Evolutionary conservation across 2,329 filamentous ascomycete genomes (phyloP), one percentile per base, ranked within the genome.

Genomic region (Trichoderma afroharzianum): DNA sequence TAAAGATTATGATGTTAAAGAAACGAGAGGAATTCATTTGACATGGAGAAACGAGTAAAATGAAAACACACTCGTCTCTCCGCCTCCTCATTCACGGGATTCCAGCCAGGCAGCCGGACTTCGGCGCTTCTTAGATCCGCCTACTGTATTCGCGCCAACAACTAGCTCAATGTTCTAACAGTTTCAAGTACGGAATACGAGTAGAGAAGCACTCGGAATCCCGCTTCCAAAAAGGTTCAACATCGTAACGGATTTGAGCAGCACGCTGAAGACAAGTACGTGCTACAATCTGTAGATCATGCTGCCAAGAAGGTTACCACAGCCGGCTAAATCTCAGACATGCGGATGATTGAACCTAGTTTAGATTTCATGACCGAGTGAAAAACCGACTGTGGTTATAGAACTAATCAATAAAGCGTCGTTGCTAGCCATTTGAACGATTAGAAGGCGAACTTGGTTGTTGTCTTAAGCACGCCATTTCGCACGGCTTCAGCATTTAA

Each of bases 91-190:
- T 43, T 15, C 1, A 68, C 26, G 64, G 24, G 21, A n/a, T 21
- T 36, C 26, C 11, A 58, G 50, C 14, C 14, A 57, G 1, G 24
- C 24, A 32, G 32, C 36, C 64, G 64, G 64, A 47, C 11, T 58
- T 68, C 64, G 64, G 64, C 33, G 24, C 50, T 68, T 68, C 18
- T 30, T 18, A 58, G 33, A 43, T 68, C 64, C 64, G 64, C 28
- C 57, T 32, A 8, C 18, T 50, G 5, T 21, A 43, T n/a, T 47
- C 61, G 21, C 24, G 24, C 36, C 36, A 15, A 18, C 36, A 21
- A 63, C 21, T 43, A 28, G 14, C 28, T 3, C 1, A 63, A 28
- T n/a, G 0, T 18, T 47, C 32, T 11, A 14, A 15, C 3, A 24
- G 8, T 18, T 39, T 33, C 32, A 18, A 26, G n/a, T 18, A 18